phyloP scores from a whole-genome alignment of 129 eudicot genomes.

The Tagetes patula region DNA sequence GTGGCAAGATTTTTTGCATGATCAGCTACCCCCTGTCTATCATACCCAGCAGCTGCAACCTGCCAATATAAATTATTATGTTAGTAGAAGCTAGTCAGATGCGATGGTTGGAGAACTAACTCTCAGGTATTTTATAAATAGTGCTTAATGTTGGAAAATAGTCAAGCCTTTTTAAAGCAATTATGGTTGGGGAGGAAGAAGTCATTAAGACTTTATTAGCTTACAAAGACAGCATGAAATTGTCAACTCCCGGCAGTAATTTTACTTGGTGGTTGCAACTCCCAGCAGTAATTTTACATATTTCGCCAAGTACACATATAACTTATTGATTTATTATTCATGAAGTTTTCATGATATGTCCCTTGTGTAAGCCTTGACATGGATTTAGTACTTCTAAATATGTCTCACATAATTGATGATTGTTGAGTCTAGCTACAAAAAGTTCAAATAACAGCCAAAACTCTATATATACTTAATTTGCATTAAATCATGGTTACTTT shows the following conservation, averaged over 20 bases:
- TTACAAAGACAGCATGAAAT: too few species aligned
- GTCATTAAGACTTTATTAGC: too few species aligned
- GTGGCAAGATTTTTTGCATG: constrained; percentile 93
- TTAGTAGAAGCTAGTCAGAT: constrained; percentile 4
- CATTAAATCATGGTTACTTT: too few species aligned
- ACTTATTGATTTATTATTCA: too few species aligned
- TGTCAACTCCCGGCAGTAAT: too few species aligned
- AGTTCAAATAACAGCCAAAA: too few species aligned
- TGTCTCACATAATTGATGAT: neutral
- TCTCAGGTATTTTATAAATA: neutral
- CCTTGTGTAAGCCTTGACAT: neutral
- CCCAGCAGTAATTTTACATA: too few species aligned
- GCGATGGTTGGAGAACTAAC: neutral
- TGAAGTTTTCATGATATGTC: too few species aligned
- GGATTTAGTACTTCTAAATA: neutral
- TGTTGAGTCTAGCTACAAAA: neutral
- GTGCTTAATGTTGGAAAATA: neutral
- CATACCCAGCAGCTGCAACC: constrained; percentile 98
- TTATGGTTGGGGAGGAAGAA: too few species aligned
- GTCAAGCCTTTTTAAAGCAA: neutral
- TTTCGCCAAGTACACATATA: too few species aligned
- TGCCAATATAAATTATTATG: constrained; percentile 31
- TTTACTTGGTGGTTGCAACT: too few species aligned
- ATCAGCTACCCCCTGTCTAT: constrained; percentile 95
- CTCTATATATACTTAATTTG: neutral